Evolutionary conservation across 768 basidiomycete genomes (phyloP).

Genomic region (Sistotremastrum niveocremeum): DNA sequence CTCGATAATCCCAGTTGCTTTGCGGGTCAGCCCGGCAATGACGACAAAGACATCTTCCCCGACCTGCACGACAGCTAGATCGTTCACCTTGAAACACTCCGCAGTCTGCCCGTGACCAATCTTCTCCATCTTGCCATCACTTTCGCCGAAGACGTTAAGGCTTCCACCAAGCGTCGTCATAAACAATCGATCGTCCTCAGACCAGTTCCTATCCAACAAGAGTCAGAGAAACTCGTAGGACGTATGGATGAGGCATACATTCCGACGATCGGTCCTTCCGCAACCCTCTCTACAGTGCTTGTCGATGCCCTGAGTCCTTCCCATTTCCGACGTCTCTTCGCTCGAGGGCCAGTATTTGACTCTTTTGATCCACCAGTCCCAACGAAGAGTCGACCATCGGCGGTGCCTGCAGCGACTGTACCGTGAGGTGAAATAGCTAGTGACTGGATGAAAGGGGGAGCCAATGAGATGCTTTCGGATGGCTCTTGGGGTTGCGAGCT

Average conservation of each 20-base stretch:
- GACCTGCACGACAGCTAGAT: too few relatives aligned
- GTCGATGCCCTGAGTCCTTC: slow-evolving; percentile 44
- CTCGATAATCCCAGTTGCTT: too few relatives aligned
- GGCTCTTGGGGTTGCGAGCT: slow-evolving; percentile 25
- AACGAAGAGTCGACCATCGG: slow-evolving; percentile 60
- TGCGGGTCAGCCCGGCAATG: too few relatives aligned
- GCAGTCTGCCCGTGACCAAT: too few relatives aligned
- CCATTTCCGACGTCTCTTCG: slow-evolving; percentile 56
- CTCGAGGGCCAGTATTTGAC: slow-evolving; percentile 18
- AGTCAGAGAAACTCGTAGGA: too few relatives aligned
- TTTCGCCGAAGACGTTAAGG: too few relatives aligned
- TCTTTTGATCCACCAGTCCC: slow-evolving; percentile 55
- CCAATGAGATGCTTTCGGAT: slow-evolving; percentile 39
- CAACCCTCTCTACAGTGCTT: slow-evolving; percentile 34
- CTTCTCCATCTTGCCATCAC: too few relatives aligned
- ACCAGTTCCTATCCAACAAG: too few relatives aligned
- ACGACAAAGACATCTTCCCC: too few relatives aligned
- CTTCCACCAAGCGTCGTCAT: too few relatives aligned
- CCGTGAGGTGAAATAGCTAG: slow-evolving; percentile 45
- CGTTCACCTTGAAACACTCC: too few relatives aligned
- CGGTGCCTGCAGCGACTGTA: slow-evolving; percentile 55
- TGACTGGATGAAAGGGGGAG: slow-evolving; percentile 64
- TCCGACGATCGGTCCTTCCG: slow-evolving; percentile 63
- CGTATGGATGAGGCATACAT: slow-evolving; percentile 42
- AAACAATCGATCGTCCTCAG: too few relatives aligned